phyloP scores from a whole-genome alignment of 257 asterid species.

The Solanum dulcamara region DNA sequence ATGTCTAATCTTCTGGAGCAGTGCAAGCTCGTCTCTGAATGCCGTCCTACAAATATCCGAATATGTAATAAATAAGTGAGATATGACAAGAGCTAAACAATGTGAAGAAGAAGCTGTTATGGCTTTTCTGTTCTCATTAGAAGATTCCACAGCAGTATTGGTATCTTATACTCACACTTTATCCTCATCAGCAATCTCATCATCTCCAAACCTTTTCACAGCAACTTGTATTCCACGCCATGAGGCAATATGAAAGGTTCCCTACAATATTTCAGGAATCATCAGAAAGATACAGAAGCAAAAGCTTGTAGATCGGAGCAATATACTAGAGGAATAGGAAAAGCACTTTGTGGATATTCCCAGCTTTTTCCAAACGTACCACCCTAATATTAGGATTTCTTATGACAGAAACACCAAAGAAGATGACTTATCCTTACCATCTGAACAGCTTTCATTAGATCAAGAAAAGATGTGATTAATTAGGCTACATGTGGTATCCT shows the following conservation, averaged over 20 bases:
- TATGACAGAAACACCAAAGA: neutral
- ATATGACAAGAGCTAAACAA: neutral
- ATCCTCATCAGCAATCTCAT: conserved; percentile 55
- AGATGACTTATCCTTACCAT: neutral
- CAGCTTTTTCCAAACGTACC: neutral
- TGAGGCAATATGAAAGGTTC: conserved; percentile 64
- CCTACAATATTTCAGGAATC: conserved; percentile 25
- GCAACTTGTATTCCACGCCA: conserved; percentile 97
- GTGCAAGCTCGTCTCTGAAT: conserved; percentile 78
- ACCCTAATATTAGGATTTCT: neutral
- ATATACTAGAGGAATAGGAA: neutral
- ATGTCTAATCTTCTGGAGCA: conserved; percentile 90
- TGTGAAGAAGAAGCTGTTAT: neutral
- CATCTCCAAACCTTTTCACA: conserved; percentile 75
- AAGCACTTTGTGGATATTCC: neutral
- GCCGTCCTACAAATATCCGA: conserved; percentile 45
- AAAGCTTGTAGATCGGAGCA: neutral
- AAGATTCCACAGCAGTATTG: neutral
- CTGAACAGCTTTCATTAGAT: neutral
- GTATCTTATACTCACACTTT: conserved; percentile 62
- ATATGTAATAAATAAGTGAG: neutral
- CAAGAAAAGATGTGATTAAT: neutral
- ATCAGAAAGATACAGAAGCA: neutral
- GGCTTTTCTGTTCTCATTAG: neutral
- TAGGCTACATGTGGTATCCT: neutral